phyloP scores from a whole-genome alignment of 768 basidiomycete genomes.

The Boletus vinaceobasis region DNA sequence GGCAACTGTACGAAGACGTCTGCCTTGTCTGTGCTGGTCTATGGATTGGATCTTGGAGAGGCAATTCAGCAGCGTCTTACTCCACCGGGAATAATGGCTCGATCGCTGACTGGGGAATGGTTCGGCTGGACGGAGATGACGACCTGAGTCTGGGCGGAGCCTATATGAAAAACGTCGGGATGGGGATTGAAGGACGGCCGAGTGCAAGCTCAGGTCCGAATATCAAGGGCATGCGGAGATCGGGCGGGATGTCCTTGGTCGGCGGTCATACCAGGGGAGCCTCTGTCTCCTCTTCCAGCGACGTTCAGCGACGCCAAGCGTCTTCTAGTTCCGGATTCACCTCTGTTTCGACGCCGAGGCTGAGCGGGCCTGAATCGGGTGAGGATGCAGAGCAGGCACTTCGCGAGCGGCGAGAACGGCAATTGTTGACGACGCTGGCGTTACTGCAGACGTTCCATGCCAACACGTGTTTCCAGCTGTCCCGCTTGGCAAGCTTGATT shows the following conservation, averaged over 20 bases:
- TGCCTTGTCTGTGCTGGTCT: conserved; percentile 78
- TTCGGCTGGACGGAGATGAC: conserved; percentile 66
- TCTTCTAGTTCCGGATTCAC: conserved; percentile 30
- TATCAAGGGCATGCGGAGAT: conserved; percentile 39
- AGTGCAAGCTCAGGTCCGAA: conserved; percentile 22
- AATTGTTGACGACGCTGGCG: conserved; percentile 48
- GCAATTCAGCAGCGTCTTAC: conserved; percentile 46
- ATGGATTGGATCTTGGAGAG: conserved; percentile 71
- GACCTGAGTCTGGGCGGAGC: conserved; percentile 42
- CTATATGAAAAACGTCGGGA: conserved; percentile 57
- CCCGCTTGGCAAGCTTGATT: conserved; percentile 36
- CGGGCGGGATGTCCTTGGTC: conserved; percentile 49
- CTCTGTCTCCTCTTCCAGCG: conserved; percentile 27
- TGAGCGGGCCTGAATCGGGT: conserved; percentile 20
- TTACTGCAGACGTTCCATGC: conserved; percentile 68
- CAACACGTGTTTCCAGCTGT: conserved; percentile 56
- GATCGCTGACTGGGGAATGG: conserved; percentile 49
- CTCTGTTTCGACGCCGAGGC: conserved; percentile 22
- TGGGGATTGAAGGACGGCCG: conserved; percentile 70
- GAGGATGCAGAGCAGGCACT: conserved; percentile 9
- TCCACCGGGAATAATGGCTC: conserved; percentile 45
- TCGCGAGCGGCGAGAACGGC: conserved; percentile 34
- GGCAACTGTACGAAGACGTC: conserved; percentile 82
- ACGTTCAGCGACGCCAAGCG: conserved; percentile 27
- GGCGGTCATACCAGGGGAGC: conserved; percentile 32